These are phyloP conservation scores for Penicillium sp. DNA, from an alignment of 2,329 filamentous ascomycete genomes.

Conservation along the genomic window DNA sequence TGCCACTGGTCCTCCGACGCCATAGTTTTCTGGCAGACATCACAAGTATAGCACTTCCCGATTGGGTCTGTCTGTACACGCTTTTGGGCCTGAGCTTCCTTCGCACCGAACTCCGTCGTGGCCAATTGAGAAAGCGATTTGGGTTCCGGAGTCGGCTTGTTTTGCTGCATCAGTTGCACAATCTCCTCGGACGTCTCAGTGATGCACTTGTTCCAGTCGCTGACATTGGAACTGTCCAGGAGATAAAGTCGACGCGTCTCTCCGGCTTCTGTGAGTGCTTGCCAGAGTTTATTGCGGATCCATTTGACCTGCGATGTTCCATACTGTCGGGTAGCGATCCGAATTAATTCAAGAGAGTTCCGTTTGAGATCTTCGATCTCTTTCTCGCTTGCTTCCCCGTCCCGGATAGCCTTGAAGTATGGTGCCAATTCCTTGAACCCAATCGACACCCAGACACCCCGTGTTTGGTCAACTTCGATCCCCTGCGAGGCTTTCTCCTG, in stretches of 20 bases:
- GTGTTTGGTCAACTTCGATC: conserved; percentile 64
- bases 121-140: conserved; percentile 60
- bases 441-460: conserved; percentile 95
- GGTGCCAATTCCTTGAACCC: conserved; percentile 88
- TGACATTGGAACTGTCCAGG: conserved; percentile 73
- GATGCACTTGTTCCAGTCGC: conserved; percentile 63
- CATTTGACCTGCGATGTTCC: conserved; percentile 80
- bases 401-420: conserved; percentile 58
- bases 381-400: conserved; percentile 21
- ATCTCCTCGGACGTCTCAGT: conserved; percentile 63
- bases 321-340: conserved; percentile 82
- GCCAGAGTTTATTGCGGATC: conserved; percentile 80
- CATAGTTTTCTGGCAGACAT: conserved; percentile 63
- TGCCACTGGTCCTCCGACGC: conserved; percentile 59
- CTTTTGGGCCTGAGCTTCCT: conserved; percentile 50
- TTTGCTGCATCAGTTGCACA: conserved; percentile 62
- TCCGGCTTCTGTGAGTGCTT: conserved; percentile 60
- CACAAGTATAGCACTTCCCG: conserved; percentile 60
- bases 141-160: conserved; percentile 54
- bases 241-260: conserved; percentile 66
- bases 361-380: conserved; percentile 58
- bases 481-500: conserved; percentile 49
- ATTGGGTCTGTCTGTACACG: conserved; percentile 46
- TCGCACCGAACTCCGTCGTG: conserved; percentile 57
- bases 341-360: conserved; percentile 70